A percentile compares a stretch with the other conserved stretches of the same genome.
Evolutionary conservation across 345 rosid genomes (phyloP).

Genomic region (Erucastrum elatum): DNA sequence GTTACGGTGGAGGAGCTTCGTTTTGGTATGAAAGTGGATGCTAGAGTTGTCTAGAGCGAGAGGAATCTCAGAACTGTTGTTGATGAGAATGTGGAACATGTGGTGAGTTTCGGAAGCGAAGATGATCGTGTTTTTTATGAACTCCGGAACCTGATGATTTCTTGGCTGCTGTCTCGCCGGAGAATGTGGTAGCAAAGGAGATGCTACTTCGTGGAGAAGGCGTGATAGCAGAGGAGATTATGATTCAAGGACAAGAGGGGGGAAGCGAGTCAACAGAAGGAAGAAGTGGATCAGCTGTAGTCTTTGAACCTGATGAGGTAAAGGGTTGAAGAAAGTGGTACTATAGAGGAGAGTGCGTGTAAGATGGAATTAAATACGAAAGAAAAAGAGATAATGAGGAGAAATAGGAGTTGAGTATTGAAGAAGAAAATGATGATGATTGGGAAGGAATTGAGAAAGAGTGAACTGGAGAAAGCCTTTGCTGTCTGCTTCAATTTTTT

Average conservation of each 20-base stretch:
- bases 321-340: constrained; percentile 19
- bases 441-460: constrained; percentile 93
- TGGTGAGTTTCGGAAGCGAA: constrained; percentile 44
- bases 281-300: constrained; percentile 6
- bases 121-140: constrained; percentile 28
- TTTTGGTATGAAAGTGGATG: too few relatives aligned
- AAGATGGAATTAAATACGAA: constrained; percentile 24
- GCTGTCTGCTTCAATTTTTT: constrained; percentile 48
- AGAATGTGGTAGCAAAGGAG: constrained; percentile 7
- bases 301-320: constrained; percentile 38
- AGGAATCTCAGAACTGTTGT: constrained; percentile 38
- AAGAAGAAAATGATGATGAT: constrained; percentile 39
- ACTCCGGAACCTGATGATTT: constrained; percentile 24
- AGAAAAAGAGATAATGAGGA: neutral
- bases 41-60: constrained; percentile 29
- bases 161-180: constrained; percentile 10
- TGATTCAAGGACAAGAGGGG: neutral
- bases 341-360: constrained; percentile 20
- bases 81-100: constrained; percentile 35
- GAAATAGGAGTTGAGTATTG: constrained; percentile 20
- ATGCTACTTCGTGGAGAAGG: neutral
- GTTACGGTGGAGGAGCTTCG: too few relatives aligned
- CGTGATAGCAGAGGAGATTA: constrained; percentile 6
- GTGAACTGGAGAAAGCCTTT: constrained; percentile 68
- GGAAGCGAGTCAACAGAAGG: constrained; percentile 5